Conservation (phyloP, 352 stramenopile species). For the Phytophthora litchii region DNA sequence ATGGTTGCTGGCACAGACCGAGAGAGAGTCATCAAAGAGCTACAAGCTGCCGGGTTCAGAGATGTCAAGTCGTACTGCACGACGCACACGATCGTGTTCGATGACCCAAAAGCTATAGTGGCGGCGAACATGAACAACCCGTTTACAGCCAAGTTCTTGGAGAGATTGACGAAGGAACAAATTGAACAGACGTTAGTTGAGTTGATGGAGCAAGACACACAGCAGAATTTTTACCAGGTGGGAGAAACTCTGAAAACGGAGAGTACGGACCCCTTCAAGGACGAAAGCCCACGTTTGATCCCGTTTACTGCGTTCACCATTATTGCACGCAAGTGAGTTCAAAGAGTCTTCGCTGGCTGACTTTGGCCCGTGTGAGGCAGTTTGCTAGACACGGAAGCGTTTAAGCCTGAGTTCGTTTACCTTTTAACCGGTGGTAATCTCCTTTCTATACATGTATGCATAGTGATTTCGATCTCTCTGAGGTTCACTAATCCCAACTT, state of each 20-base stretch:
- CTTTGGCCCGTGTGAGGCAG: too few relatives aligned
- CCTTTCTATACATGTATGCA: too few relatives aligned
- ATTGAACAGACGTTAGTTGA: slow-evolving; percentile 22
- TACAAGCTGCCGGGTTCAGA: slow-evolving; percentile 29
- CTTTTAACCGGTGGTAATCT: too few relatives aligned
- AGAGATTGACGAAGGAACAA: slow-evolving; percentile 32
- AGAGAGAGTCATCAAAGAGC: slow-evolving; percentile 24
- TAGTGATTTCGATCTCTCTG: too few relatives aligned
- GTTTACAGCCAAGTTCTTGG: slow-evolving; percentile 33
- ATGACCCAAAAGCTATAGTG: slow-evolving; percentile 31
- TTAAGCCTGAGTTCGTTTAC: too few relatives aligned
- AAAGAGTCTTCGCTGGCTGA: background rate
- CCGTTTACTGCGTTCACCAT: slow-evolving; percentile 33
- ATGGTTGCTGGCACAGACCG: slow-evolving; percentile 16
- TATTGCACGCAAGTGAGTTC: slow-evolving; percentile 34
- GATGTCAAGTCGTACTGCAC: slow-evolving; percentile 32
- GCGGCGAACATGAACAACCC: slow-evolving; percentile 36
- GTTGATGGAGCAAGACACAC: slow-evolving; percentile 28
- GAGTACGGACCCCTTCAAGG: slow-evolving; percentile 15
- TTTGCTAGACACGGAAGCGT: too few relatives aligned
- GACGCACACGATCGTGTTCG: slow-evolving; percentile 42
- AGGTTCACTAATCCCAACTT: too few relatives aligned
- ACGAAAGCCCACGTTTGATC: slow-evolving; percentile 31
- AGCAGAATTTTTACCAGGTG: slow-evolving; percentile 28
- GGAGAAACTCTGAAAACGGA: background rate